phyloP scores from a whole-genome alignment of 225 moss, liverwort and hornwort species.

The Thuidium tamariscinum region DNA sequence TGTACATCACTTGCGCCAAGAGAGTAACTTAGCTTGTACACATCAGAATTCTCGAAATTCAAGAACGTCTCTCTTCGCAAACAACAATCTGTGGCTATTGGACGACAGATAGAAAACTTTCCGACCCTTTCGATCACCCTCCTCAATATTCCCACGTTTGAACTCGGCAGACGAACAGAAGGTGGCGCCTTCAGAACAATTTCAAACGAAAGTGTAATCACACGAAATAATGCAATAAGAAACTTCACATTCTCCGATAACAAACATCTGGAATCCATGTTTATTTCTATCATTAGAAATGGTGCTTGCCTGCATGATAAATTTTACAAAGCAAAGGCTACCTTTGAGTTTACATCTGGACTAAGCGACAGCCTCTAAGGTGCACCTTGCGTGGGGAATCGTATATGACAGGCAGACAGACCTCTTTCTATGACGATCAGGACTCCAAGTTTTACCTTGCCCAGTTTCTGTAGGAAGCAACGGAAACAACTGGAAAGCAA shows the following conservation, averaged over 20 bases:
- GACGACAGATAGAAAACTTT: not conserved
- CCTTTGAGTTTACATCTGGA: not conserved
- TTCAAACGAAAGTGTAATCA: not conserved
- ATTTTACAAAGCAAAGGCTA: not conserved
- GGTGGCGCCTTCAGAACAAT: not conserved
- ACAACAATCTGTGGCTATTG: not conserved
- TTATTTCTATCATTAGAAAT: not conserved
- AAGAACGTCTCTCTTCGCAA: not conserved
- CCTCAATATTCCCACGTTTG: not conserved
- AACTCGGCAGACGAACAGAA: not conserved
- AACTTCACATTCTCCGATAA: not conserved
- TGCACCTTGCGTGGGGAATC: not conserved
- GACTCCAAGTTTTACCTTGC: not conserved
- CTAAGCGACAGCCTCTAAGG: not conserved
- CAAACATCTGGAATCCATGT: not conserved
- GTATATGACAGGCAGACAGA: not conserved
- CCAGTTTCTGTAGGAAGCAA: not conserved
- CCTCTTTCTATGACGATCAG: not conserved
- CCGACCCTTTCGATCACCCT: not conserved
- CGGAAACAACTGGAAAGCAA: not conserved
- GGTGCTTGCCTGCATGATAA: not conserved
- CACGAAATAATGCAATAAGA: not conserved
- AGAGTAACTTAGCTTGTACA: not conserved
- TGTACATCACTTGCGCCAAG: not conserved
- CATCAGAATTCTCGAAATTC: not conserved